Conservation (phyloP, 2,329 filamentous ascomycete genomes). For the Cladosporium colombiae region DNA sequence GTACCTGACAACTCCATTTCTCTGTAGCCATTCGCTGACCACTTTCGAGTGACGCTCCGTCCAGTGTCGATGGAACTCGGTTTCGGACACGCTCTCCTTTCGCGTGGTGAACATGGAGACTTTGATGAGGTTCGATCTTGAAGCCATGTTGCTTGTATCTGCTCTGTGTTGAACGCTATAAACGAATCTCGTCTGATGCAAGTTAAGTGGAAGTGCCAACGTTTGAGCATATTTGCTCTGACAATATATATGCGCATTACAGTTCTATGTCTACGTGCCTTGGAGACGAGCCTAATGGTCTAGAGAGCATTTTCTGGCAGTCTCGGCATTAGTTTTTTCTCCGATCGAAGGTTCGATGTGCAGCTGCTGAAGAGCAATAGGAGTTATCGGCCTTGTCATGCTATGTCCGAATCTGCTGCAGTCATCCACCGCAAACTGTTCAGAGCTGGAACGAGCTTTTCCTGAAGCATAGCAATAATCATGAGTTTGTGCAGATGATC, state of each 20-base stretch:
- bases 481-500: neutral
- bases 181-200: neutral
- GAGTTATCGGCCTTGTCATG: neutral
- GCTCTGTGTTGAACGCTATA: neutral
- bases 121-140: neutral
- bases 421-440: neutral
- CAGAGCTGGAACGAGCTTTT: neutral
- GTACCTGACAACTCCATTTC: conserved; percentile 24
- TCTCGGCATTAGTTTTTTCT: neutral
- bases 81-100: conserved; percentile 19
- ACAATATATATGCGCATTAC: neutral
- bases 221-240: neutral
- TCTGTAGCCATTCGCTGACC: conserved; percentile 22
- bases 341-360: neutral
- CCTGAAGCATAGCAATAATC: neutral
- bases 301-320: neutral
- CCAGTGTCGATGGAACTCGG: conserved; percentile 25
- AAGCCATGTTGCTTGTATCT: neutral
- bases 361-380: neutral
- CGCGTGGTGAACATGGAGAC: neutral
- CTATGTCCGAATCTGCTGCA: neutral
- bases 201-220: neutral
- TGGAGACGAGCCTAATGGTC: too few species aligned
- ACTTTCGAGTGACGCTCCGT: conserved; percentile 24
- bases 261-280: neutral